phyloP scores from a whole-genome alignment of 2,329 filamentous ascomycete species.

The Pseudogymnoascus verrucosus region DNA sequence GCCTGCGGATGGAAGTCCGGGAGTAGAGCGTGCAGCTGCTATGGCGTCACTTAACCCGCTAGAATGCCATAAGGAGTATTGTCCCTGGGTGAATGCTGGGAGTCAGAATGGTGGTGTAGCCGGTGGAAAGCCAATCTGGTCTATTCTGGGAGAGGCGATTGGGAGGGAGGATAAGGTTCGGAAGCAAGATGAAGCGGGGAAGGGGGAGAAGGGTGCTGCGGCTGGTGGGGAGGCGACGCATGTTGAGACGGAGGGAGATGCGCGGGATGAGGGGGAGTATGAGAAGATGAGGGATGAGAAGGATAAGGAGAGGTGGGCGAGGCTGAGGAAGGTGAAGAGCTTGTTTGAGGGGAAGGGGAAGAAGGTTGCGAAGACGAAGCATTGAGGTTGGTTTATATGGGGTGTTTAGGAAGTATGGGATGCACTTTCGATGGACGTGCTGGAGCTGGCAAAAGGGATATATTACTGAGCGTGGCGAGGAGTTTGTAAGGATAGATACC shows the following conservation, averaged over 20 bases:
- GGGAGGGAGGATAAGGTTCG: conserved; percentile 24
- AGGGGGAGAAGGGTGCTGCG: conserved; percentile 9
- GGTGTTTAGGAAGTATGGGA: neutral
- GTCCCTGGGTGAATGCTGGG: conserved; percentile 64
- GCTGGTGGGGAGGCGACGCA: conserved; percentile 18
- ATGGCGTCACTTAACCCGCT: conserved; percentile 62
- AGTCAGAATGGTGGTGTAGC: conserved; percentile 45
- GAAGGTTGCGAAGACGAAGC: conserved; percentile 29
- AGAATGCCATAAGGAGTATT: conserved; percentile 73
- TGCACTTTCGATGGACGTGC: neutral
- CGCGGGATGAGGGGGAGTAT: conserved; percentile 24
- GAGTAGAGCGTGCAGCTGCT: conserved; percentile 40
- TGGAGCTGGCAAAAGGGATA: neutral
- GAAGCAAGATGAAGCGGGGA: conserved; percentile 8
- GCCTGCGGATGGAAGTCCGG: conserved; percentile 41
- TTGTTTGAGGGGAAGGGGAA: conserved; percentile 59
- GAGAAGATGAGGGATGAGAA: conserved; percentile 44
- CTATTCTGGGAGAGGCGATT: conserved; percentile 35
- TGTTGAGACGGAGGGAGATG: conserved; percentile 23
- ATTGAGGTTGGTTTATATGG: neutral
- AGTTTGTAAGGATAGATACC: conserved; percentile 8
- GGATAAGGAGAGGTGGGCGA: conserved; percentile 67
- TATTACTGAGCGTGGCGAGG: neutral
- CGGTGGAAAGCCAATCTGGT: conserved; percentile 36
- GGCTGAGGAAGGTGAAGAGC: conserved; percentile 62